phyloP scores from a whole-genome alignment of 2,329 filamentous ascomycete genomes.

The Diaporthe caulivora region DNA sequence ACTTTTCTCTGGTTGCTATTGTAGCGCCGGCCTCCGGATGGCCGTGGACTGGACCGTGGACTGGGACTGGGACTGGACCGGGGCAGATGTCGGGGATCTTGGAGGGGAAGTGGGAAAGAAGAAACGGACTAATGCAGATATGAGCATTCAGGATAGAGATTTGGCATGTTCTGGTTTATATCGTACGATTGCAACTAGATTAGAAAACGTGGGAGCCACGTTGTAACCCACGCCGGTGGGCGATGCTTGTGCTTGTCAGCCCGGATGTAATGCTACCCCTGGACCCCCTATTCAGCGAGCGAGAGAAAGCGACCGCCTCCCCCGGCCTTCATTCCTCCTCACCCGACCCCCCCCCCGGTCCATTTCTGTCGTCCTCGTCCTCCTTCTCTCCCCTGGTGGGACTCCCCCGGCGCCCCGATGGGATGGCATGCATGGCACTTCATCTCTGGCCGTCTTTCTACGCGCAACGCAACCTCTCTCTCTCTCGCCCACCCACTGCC shows the following conservation, averaged over 20 bases:
- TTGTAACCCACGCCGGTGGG: constrained; percentile 26
- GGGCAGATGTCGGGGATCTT: constrained; percentile 9
- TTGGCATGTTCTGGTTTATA: constrained; percentile 31
- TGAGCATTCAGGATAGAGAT: constrained; percentile 24
- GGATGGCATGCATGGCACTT: neutral
- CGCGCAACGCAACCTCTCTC: neutral
- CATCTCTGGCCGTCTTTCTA: neutral
- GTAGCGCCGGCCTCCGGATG: constrained; percentile 11
- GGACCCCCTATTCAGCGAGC: constrained; percentile 26
- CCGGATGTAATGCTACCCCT: constrained; percentile 27
- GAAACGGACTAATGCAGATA: constrained; percentile 32
- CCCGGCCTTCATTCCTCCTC: neutral
- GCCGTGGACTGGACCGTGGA: constrained; percentile 7
- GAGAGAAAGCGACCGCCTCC: constrained; percentile 3
- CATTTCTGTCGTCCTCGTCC: neutral
- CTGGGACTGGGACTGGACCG: constrained; percentile 19
- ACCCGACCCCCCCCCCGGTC: neutral
- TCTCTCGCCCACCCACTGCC: neutral
- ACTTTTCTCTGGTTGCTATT: constrained; percentile 12
- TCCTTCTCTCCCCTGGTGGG: neutral
- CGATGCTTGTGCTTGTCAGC: constrained; percentile 36
- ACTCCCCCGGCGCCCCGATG: neutral
- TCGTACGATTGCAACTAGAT: constrained; percentile 27
- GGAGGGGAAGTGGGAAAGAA: constrained; percentile 18
- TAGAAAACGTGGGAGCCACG: constrained; percentile 35